Evolutionary conservation across 805 yeast species (phyloP), one percentile per base, ranked within the genome.

Genomic region (Debaryomyces tyrocola): DNA sequence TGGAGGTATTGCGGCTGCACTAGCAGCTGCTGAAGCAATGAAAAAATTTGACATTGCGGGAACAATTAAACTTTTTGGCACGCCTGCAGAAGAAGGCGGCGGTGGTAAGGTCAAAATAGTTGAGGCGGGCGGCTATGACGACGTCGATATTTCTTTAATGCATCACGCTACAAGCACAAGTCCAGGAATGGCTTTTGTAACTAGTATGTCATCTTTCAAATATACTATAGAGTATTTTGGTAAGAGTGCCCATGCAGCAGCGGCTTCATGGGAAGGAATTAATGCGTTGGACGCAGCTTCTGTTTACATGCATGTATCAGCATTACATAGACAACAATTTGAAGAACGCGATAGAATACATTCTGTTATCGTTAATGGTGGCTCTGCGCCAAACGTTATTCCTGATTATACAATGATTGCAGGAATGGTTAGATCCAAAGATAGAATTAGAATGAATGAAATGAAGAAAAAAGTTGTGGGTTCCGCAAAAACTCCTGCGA

Each of bases 241-340:
- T n/a, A 56, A 49, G 36, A 50, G 54, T 17, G 62, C 64, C 6
- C 66, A 61, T 47, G 64, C 63, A 42, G 61, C 61, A 12, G 61
- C 58, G 15, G 47, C 31, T 38, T 64, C 66, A 20, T 59, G 59
- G 59, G 60, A 55, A 10, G 66, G 66, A 18, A 49, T 60, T 47
- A 60, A 61, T 46, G 64, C 66, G 15, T 48, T 60, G 33, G 66
- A 61, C 47, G 63, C 63, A n/a, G n/a, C n/a, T n/a, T n/a, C n/a
- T n/a, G n/a, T n/a, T n/a, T n/a, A n/a, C n/a, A n/a, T n/a, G n/a
- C n/a, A n/a, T n/a, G n/a, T n/a, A n/a, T n/a, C n/a, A n/a, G n/a
- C n/a, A n/a, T n/a, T n/a, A n/a, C n/a, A n/a, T n/a, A n/a, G n/a
- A n/a, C n/a, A n/a, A n/a, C n/a, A n/a, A n/a, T n/a, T n/a, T n/a